Conservation (phyloP, 768 basidiomycete species). For the Rickenella mellea region DNA sequence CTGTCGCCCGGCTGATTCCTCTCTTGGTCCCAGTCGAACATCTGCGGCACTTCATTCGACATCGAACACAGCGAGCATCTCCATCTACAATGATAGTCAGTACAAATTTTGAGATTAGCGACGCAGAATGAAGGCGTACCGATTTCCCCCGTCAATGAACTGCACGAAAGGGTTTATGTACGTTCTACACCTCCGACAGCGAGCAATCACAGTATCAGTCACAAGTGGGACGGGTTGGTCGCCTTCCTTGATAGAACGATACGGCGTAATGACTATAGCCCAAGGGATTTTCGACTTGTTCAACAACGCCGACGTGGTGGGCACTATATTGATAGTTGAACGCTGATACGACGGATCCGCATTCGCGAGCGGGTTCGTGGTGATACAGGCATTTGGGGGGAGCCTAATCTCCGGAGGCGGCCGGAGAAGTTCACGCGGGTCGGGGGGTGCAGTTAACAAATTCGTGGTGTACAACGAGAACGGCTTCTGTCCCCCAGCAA, state of each 20-base stretch:
- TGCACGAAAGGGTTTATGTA: conserved; percentile 98
- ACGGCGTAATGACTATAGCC: conserved; percentile 82
- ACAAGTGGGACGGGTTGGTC: conserved; percentile 84
- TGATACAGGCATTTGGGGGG: conserved; percentile 75
- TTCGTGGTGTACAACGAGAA: conserved; percentile 82
- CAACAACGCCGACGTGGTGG: conserved; percentile 79
- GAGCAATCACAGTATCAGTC: conserved; percentile 89
- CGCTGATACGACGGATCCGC: conserved; percentile 90
- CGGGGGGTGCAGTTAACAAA: conserved; percentile 85
- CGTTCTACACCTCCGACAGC: conserved; percentile 90
- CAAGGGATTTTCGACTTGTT: conserved; percentile 88
- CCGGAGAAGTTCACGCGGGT: conserved; percentile 72
- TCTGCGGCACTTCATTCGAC: conserved; percentile 95
- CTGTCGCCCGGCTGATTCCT: conserved; percentile 92
- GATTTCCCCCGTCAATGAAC: conserved; percentile 95
- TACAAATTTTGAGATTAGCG: neutral
- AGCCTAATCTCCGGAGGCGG: conserved; percentile 87
- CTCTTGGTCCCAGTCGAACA: conserved; percentile 97
- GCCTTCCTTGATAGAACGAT: conserved; percentile 76
- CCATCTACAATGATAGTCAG: conserved; percentile 46
- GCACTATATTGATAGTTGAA: conserved; percentile 84
- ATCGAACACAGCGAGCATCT: conserved; percentile 99
- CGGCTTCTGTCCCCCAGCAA: conserved; percentile 62
- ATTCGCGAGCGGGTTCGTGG: conserved; percentile 70
- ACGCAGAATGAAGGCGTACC: conserved; percentile 27